These are phyloP conservation scores for Neocallimastix lanati DNA, from an alignment of 192 early-diverging fungal genomes.

Conservation along the genomic window DNA sequence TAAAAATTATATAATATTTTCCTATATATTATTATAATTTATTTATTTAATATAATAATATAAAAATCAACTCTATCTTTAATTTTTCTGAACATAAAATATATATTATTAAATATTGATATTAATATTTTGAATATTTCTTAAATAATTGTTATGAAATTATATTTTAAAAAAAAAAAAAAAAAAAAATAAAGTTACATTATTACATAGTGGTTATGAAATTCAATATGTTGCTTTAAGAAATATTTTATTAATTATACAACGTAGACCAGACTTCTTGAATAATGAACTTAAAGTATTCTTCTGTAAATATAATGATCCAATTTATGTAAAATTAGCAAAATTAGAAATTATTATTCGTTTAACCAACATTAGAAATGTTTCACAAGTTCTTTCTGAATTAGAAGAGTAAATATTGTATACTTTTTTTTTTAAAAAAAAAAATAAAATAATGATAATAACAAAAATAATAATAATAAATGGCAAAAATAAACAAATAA, in stretches of 20 bases:
- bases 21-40: too few relatives aligned
- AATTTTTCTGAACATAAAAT: too few relatives aligned
- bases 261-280: constrained; percentile 72
- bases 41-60: too few relatives aligned
- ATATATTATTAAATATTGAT: too few relatives aligned
- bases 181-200: constrained; percentile 42
- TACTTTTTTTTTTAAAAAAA: too few relatives aligned
- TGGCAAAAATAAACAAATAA: too few relatives aligned
- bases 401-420: constrained; percentile 53
- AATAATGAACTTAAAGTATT: constrained; percentile 86
- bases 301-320: too few relatives aligned
- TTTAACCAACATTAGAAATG: constrained; percentile 63
- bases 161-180: background rate
- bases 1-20: background rate
- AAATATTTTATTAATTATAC: constrained; percentile 88
- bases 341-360: constrained; percentile 92
- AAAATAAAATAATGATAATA: background rate
- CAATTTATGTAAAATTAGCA: constrained; percentile 89
- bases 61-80: too few relatives aligned
- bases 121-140: too few relatives aligned
- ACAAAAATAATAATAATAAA: background rate
- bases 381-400: constrained; percentile 75
- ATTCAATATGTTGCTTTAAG: constrained; percentile 93
- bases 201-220: constrained; percentile 74
- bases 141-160: too few relatives aligned